Percentiles rank a stretch among this genome's conserved stretches.
phyloP scores from a whole-genome alignment of 2,329 filamentous ascomycete species.

The Xylaria sp. region DNA sequence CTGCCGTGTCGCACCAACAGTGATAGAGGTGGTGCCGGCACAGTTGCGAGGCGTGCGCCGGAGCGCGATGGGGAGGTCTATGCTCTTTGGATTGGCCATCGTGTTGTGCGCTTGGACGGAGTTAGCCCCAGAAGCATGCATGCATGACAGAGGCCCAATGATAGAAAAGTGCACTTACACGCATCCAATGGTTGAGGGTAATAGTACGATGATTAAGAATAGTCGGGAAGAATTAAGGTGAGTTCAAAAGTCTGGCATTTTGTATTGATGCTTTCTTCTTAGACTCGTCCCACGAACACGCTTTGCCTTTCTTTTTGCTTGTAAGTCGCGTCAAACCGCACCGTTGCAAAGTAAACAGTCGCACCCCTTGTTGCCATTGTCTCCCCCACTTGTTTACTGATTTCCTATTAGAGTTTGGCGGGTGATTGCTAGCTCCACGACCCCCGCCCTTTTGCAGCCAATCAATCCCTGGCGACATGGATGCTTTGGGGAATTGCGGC shows the following conservation, averaged over 20 bases:
- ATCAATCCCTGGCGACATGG: constrained; percentile 33
- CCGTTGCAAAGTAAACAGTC: constrained; percentile 36
- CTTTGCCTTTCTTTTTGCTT: constrained; percentile 2
- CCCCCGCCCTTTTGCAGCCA: constrained; percentile 42
- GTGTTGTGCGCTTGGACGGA: constrained; percentile 23
- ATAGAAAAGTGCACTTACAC: neutral
- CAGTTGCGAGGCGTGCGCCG: constrained; percentile 63
- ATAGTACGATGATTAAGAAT: neutral
- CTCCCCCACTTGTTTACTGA: constrained; percentile 57
- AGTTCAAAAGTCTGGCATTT: neutral
- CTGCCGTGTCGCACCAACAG: constrained; percentile 32
- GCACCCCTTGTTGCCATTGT: constrained; percentile 1
- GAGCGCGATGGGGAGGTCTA: constrained; percentile 65
- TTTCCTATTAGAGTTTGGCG: constrained; percentile 56
- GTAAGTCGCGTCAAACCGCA: constrained; percentile 28
- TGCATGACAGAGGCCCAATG: constrained; percentile 2
- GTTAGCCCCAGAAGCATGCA: neutral
- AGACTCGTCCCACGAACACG: constrained; percentile 12
- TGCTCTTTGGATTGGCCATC: constrained; percentile 38
- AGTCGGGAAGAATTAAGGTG: neutral
- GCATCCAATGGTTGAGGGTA: neutral
- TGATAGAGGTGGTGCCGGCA: constrained; percentile 16
- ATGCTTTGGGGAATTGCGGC: constrained; percentile 29
- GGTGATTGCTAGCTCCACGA: constrained; percentile 19
- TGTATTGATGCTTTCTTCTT: constrained; percentile 6